These are phyloP conservation scores for Podospora pseudopauciseta DNA, from an alignment of 495 filamentous ascomycete species.

Conservation along the genomic window DNA sequence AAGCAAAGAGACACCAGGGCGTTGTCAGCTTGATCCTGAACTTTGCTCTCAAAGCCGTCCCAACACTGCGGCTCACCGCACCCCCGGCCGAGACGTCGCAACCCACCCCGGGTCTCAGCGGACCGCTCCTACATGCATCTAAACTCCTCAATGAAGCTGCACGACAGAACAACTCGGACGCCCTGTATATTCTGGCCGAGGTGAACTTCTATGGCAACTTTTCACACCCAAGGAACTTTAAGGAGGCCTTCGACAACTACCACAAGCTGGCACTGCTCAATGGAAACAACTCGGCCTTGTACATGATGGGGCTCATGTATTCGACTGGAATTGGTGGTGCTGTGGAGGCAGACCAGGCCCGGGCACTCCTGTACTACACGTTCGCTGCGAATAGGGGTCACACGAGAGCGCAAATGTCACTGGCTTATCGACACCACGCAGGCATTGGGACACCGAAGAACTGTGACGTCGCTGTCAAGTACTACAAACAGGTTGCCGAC, in stretches of 20 bases:
- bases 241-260: slow-evolving; percentile 77
- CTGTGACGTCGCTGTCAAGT: slow-evolving; percentile 78
- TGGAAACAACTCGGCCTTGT: slow-evolving; percentile 87
- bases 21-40: slow-evolving; percentile 38
- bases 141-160: slow-evolving; percentile 72
- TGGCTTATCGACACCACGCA: slow-evolving; percentile 79
- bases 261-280: slow-evolving; percentile 67
- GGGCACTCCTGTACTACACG: slow-evolving; percentile 88
- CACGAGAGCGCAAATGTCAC: slow-evolving; percentile 86
- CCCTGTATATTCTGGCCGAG: slow-evolving; percentile 84
- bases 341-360: slow-evolving; percentile 85
- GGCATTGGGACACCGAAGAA: slow-evolving; percentile 82
- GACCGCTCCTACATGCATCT: slow-evolving; percentile 58
- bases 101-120: slow-evolving; percentile 27
- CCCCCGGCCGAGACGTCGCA: slow-evolving; percentile 33
- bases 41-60: slow-evolving; percentile 38
- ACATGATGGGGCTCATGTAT: slow-evolving; percentile 96
- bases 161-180: slow-evolving; percentile 73
- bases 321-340: slow-evolving; percentile 83
- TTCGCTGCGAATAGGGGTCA: slow-evolving; percentile 85
- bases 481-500: slow-evolving; percentile 91
- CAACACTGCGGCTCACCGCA: slow-evolving; percentile 41
- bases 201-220: slow-evolving; percentile 98
- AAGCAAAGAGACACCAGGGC: slow-evolving; percentile 36
- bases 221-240: slow-evolving; percentile 79